Base-by-base conservation (phyloP, 1,139 yeast genomes). In the Blastobotrys buckinghamii region DNA sequence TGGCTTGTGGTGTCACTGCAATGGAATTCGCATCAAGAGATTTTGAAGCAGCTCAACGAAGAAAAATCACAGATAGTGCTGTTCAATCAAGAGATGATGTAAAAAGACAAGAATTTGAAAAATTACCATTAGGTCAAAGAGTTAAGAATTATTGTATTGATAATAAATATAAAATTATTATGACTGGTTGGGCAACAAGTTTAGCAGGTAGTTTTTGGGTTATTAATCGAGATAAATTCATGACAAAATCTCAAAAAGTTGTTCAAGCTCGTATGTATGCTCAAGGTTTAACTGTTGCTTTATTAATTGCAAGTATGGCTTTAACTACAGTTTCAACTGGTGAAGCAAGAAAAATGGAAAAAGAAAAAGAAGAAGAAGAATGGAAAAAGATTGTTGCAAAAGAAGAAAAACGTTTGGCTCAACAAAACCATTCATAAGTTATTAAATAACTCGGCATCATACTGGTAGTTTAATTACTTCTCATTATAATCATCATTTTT, bases 261-360 rank as follows among this genome's bases (percentile, higher is more conserved):
- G 96, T 87, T 29, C 95, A 86, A 66, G 96, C 96, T 27, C 83
- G 96, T 77, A 88, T 88, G 82, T 87, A 87, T 65, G 96, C 96
- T 8, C 96, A 88, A 68, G 89, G 85, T 54, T 70, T 86, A 51
- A 77, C 70, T 58, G 74, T 64, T 55, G 63, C 61, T 16, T 55
- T 67, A 55, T 58, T 67, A 37, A 55, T 67, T 27, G 67, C 61
- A 13, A 58, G 69, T 9, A 67, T 67, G 55, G 55, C 63, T 39
- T 49, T 66, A 42, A 58, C 66, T 16, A 41, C 50, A 16, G 65
- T 61, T 3, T 47, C 53, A 13, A 46, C 48, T 2, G 44, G 50
- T 15, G 56, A 65, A 43, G 54, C 59, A 39, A 61, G 61, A 48
- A 70, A 71, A 50, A 67, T 65, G 44, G 63, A 64, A 43, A 74